A percentile compares a stretch with the other conserved stretches of the same genome.
These are phyloP conservation scores for Polygonum aviculare DNA, from an alignment of 148 eudicot species.

Conservation along the genomic window DNA sequence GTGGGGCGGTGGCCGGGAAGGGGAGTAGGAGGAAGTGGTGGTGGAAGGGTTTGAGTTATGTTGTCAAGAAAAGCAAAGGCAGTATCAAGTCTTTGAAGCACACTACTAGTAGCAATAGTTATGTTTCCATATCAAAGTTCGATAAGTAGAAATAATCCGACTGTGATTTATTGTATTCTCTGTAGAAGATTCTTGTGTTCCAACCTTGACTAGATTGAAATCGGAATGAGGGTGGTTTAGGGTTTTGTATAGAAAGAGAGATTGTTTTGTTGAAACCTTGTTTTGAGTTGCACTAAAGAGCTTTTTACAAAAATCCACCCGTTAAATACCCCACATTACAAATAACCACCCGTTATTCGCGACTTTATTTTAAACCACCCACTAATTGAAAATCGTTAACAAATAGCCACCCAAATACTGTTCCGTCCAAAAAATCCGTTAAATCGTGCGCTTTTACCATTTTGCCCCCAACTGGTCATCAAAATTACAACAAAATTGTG, in stretches of 20 bases:
- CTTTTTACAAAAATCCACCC: too few species aligned
- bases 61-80: conserved; percentile 30
- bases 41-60: conserved; percentile 39
- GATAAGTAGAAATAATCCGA: not conserved
- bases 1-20: not conserved
- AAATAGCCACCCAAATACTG: too few species aligned
- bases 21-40: conserved; percentile 40
- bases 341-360: too few species aligned
- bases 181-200: not conserved
- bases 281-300: not conserved
- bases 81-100: conserved; percentile 1
- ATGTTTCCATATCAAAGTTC: conserved; percentile 1
- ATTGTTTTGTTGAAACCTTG: not conserved
- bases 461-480: too few species aligned
- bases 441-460: too few species aligned
- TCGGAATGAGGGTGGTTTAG: not conserved
- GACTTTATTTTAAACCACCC: too few species aligned
- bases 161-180: not conserved
- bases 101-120: not conserved
- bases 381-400: too few species aligned
- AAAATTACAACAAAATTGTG: too few species aligned
- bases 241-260: not conserved
- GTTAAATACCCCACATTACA: too few species aligned
- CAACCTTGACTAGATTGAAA: not conserved
- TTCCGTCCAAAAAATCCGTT: too few species aligned